phyloP scores from a whole-genome alignment of 2,329 filamentous ascomycete genomes.

The Aspergillus viridinutans region DNA sequence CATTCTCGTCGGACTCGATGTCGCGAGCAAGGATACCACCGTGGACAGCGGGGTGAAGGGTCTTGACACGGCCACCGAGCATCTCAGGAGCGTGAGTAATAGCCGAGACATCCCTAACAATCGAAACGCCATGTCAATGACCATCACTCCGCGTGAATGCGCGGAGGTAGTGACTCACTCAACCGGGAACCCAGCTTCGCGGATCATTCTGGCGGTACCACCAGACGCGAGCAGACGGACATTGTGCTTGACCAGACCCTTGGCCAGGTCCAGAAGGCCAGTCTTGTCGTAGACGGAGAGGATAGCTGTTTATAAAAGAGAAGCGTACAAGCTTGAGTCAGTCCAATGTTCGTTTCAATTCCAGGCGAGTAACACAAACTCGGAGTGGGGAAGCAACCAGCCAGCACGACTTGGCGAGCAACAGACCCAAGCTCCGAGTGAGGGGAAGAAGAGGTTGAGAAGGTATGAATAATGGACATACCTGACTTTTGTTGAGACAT shows the following conservation, averaged over 20 bases:
- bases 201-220: slow-evolving; percentile 92
- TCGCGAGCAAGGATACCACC: slow-evolving; percentile 83
- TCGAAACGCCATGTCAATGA: slow-evolving; percentile 2
- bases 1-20: slow-evolving; percentile 92
- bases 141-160: slow-evolving; percentile 1
- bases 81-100: slow-evolving; percentile 98
- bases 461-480: slow-evolving; percentile 16
- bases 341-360: slow-evolving; percentile 1
- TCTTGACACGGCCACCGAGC: slow-evolving; percentile 90
- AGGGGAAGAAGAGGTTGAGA: slow-evolving; percentile 13
- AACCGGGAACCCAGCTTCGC: slow-evolving; percentile 91
- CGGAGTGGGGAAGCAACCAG: slow-evolving; percentile 12
- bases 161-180: slow-evolving; percentile 59
- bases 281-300: slow-evolving; percentile 99
- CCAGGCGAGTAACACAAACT: slow-evolving; percentile 9
- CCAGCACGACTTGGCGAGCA: slow-evolving; percentile 15
- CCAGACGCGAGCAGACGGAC: slow-evolving; percentile 91
- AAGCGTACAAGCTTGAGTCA: slow-evolving; percentile 9
- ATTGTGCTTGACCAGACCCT: slow-evolving; percentile 83
- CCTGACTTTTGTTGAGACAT: slow-evolving; percentile 42
- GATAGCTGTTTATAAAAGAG: slow-evolving; percentile 59
- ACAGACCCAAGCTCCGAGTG: slow-evolving; percentile 1
- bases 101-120: slow-evolving; percentile 79
- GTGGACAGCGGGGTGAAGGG: slow-evolving; percentile 89
- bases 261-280: slow-evolving; percentile 84